Evolutionary conservation across 768 basidiomycete genomes (phyloP).

Genomic region (Termitomyces bulborhizus): DNA sequence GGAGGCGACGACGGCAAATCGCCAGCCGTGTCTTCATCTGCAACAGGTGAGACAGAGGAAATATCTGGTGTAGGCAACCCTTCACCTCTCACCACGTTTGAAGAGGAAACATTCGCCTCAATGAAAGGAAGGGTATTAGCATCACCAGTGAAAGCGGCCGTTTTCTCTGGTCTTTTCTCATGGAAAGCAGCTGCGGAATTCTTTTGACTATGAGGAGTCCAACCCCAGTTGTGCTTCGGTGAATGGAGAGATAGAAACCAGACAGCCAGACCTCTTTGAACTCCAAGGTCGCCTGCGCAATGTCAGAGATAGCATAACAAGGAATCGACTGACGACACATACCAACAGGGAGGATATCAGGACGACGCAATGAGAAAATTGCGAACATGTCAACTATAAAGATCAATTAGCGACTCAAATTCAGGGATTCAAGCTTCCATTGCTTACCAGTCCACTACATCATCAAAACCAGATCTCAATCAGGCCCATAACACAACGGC

Average conservation of each 20-base stretch:
- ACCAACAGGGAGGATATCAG: slow-evolving; percentile 62
- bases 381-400: slow-evolving; percentile 83
- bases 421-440: not conserved
- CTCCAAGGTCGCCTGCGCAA: slow-evolving; percentile 69
- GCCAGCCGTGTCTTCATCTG: slow-evolving; percentile 18
- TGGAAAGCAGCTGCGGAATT: slow-evolving; percentile 26
- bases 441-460: slow-evolving; percentile 55
- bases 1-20: slow-evolving; percentile 40
- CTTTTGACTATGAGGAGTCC: slow-evolving; percentile 35
- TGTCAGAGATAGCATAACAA: not conserved
- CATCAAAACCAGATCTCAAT: slow-evolving; percentile 5
- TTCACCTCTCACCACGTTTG: not conserved
- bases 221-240: slow-evolving; percentile 35
- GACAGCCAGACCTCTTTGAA: slow-evolving; percentile 66
- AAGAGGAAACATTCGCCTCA: slow-evolving; percentile 4
- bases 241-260: slow-evolving; percentile 66
- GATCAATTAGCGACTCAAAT: not conserved
- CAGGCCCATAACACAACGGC: not conserved
- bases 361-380: slow-evolving; percentile 80
- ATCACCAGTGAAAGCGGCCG: slow-evolving; percentile 12
- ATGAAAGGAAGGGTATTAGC: slow-evolving; percentile 28
- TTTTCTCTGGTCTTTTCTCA: not conserved
- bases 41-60: slow-evolving; percentile 30
- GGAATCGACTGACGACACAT: slow-evolving; percentile 2
- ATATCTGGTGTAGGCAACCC: slow-evolving; percentile 15